These are phyloP conservation scores for Cucurbita moschata DNA, from an alignment of 306 rosid genomes.

Conservation along the genomic window DNA sequence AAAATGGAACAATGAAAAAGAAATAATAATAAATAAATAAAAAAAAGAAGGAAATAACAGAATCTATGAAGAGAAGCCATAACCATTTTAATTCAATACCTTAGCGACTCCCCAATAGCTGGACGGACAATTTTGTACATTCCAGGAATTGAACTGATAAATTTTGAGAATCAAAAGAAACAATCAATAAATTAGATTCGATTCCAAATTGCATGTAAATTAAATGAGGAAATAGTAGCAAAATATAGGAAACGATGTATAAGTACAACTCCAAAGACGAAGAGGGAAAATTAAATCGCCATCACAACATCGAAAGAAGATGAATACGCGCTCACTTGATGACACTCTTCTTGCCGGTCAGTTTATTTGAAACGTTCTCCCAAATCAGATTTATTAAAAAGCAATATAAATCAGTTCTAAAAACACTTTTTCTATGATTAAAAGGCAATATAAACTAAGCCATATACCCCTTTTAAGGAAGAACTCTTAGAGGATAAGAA, in stretches of 20 bases:
- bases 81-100: slow-evolving; percentile 30
- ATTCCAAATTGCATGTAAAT: not conserved
- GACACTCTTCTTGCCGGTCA: not conserved
- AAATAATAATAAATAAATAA: too few species aligned
- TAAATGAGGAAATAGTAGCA: not conserved
- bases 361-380: not conserved
- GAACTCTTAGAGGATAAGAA: not conserved
- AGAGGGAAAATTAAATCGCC: not conserved
- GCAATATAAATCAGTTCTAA: not conserved
- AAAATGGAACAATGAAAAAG: not conserved
- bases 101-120: slow-evolving; percentile 83
- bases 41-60: not conserved
- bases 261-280: not conserved
- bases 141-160: slow-evolving; percentile 59
- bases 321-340: not conserved
- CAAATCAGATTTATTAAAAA: not conserved
- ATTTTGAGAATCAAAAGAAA: slow-evolving; percentile 21
- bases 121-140: slow-evolving; percentile 83
- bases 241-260: not conserved
- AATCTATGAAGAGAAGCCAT: not conserved
- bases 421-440: not conserved
- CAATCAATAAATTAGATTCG: not conserved
- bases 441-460: not conserved
- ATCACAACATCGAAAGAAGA: not conserved
- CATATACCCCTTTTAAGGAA: not conserved